phyloP scores from a whole-genome alignment of 306 rosid genomes.

The Elaeagnus macrophylla region DNA sequence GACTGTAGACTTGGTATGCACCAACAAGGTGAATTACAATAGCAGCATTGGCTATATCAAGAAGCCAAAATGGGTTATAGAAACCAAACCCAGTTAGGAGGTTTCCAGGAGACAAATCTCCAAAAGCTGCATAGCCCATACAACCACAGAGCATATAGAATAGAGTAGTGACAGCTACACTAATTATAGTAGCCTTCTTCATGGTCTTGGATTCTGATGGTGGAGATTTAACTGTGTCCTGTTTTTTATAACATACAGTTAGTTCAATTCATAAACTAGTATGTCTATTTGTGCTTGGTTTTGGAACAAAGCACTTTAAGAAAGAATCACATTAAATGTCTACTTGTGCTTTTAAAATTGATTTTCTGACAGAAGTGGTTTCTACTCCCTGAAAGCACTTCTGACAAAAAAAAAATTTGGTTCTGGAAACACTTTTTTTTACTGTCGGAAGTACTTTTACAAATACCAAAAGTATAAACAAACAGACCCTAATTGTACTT shows the following conservation, averaged over 20 bases:
- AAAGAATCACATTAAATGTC: too few relatives aligned
- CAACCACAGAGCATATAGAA: slow-evolving; percentile 87
- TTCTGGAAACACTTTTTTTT: too few relatives aligned
- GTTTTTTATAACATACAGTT: slow-evolving; percentile 9
- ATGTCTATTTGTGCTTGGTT: too few relatives aligned
- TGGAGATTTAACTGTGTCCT: slow-evolving; percentile 66
- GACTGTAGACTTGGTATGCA: slow-evolving; percentile 70
- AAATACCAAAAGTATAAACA: too few relatives aligned
- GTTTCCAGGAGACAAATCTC: slow-evolving; percentile 65
- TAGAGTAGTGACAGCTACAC: slow-evolving; percentile 46
- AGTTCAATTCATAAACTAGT: slow-evolving; percentile 3
- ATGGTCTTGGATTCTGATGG: slow-evolving; percentile 68
- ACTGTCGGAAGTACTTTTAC: too few relatives aligned
- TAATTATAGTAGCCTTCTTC: slow-evolving; percentile 47
- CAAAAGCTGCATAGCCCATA: slow-evolving; percentile 69
- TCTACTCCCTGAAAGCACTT: too few relatives aligned
- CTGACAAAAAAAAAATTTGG: too few relatives aligned
- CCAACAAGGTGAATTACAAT: slow-evolving; percentile 76
- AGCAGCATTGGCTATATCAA: slow-evolving; percentile 75
- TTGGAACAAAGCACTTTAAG: too few relatives aligned
- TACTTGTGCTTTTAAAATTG: too few relatives aligned
- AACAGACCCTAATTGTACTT: too few relatives aligned
- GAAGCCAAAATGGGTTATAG: slow-evolving; percentile 67
- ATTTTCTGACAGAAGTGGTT: too few relatives aligned
- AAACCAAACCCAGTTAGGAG: slow-evolving; percentile 68